These are phyloP conservation scores for Nissolia schottii DNA, from an alignment of 306 rosid species.

Conservation along the genomic window DNA sequence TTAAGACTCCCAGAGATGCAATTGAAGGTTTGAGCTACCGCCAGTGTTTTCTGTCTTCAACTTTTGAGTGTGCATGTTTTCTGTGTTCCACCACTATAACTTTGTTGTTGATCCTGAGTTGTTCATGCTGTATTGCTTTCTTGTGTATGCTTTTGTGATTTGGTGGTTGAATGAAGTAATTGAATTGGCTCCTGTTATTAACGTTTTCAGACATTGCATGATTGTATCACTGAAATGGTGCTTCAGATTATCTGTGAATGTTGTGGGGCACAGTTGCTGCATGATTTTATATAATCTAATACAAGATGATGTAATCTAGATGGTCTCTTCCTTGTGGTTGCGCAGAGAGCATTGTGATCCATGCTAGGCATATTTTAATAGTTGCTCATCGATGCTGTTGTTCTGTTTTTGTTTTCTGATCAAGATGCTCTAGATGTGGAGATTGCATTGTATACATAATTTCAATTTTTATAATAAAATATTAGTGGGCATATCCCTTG, in stretches of 20 bases:
- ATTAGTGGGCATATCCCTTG: too few relatives aligned
- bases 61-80: not conserved
- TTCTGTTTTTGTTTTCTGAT: not conserved
- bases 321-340: not conserved
- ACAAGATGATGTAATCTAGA: not conserved
- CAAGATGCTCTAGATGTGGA: not conserved
- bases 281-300: not conserved
- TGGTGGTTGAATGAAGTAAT: too few relatives aligned
- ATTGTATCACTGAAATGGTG: too few relatives aligned
- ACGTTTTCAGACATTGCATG: too few relatives aligned
- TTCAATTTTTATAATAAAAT: too few relatives aligned
- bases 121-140: not conserved
- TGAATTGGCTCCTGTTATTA: too few relatives aligned
- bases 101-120: not conserved
- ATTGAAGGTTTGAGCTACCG: conserved; percentile 38
- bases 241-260: not conserved
- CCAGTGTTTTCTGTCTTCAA: not conserved
- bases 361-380: not conserved
- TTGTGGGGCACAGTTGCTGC: not conserved
- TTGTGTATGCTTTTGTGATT: not conserved
- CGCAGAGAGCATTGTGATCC: not conserved
- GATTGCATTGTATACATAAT: too few relatives aligned
- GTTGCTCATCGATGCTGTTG: not conserved
- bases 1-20: conserved; percentile 67
- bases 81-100: not conserved